Evolutionary conservation across 2,329 filamentous ascomycete genomes (phyloP).

Genomic region (Madurella mycetomatis): DNA sequence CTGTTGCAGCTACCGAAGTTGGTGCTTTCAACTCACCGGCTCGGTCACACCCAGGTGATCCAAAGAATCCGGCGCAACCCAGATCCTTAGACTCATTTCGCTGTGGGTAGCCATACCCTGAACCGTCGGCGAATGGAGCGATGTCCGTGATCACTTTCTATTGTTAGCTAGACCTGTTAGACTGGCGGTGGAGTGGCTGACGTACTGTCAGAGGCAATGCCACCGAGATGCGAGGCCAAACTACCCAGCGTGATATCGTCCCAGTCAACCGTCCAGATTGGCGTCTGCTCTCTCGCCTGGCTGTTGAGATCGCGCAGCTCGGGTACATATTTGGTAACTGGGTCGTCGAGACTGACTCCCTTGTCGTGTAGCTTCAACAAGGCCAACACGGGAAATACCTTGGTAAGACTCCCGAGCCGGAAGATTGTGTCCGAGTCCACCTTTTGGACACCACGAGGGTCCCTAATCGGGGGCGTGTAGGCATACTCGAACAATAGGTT

Average conservation of each 20-base stretch:
- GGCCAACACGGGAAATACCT: slow-evolving; percentile 32
- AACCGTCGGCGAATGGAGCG: slow-evolving; percentile 7
- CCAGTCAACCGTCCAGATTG: slow-evolving; percentile 39
- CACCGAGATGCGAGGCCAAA: slow-evolving; percentile 43
- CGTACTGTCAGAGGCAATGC: slow-evolving; percentile 37
- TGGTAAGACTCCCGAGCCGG: slow-evolving; percentile 37
- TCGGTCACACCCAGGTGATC: slow-evolving; percentile 30
- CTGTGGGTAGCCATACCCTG: slow-evolving; percentile 10
- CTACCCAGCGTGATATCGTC: slow-evolving; percentile 43
- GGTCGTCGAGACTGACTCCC: slow-evolving; percentile 35
- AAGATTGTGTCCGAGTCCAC: slow-evolving; percentile 35
- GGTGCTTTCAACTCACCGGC: slow-evolving; percentile 19
- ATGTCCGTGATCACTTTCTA: slow-evolving; percentile 11
- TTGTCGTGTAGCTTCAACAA: slow-evolving; percentile 27
- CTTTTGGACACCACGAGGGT: slow-evolving; percentile 26
- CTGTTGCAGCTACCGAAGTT: too few species aligned
- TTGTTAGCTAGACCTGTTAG: neutral
- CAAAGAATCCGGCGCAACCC: slow-evolving; percentile 34
- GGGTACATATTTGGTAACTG: slow-evolving; percentile 43
- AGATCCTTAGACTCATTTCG: slow-evolving; percentile 26
- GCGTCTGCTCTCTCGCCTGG: slow-evolving; percentile 24
- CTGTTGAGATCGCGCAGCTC: slow-evolving; percentile 28
- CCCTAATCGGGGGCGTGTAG: slow-evolving; percentile 35
- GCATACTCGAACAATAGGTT: slow-evolving; percentile 37
- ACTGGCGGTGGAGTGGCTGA: neutral